A percentile compares a stretch with the other conserved stretches of the same genome.
These are phyloP conservation scores for Lactarius sanguifluus DNA, from an alignment of 768 basidiomycete species.

Conservation along the genomic window DNA sequence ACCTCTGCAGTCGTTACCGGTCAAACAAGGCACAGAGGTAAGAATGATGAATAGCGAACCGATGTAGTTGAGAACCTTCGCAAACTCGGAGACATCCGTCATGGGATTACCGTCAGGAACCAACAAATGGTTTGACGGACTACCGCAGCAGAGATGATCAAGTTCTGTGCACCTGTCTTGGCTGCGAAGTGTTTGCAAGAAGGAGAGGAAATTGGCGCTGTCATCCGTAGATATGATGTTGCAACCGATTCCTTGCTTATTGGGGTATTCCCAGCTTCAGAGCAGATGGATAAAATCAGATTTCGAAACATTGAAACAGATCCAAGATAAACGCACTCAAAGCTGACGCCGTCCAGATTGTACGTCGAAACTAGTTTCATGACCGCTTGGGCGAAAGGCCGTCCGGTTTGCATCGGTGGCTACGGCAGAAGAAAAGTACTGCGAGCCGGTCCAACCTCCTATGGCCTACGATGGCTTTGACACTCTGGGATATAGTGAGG, in stretches of 20 bases:
- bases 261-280: constrained; percentile 24
- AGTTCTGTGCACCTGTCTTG: not conserved
- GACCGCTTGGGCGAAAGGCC: constrained; percentile 20
- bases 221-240: constrained; percentile 12
- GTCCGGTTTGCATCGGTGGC: constrained; percentile 19
- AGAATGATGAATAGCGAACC: not conserved
- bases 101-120: not conserved
- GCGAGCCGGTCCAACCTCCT: constrained; percentile 26
- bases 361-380: constrained; percentile 5
- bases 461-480: constrained; percentile 23
- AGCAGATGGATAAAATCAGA: not conserved
- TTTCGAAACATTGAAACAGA: not conserved
- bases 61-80: constrained; percentile 25
- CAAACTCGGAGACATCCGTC: constrained; percentile 20
- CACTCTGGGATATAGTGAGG: constrained; percentile 10
- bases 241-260: constrained; percentile 8
- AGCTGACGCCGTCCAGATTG: constrained; percentile 23
- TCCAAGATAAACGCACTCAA: constrained; percentile 17
- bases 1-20: constrained; percentile 5
- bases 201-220: constrained; percentile 15
- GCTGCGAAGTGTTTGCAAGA: constrained; percentile 15
- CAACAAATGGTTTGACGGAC: not conserved
- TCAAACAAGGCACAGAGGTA: not conserved
- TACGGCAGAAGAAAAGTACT: constrained; percentile 24
- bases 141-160: constrained; percentile 17